Conservation (phyloP, 345 rosid genomes). For the Hibiscus trionum region DNA sequence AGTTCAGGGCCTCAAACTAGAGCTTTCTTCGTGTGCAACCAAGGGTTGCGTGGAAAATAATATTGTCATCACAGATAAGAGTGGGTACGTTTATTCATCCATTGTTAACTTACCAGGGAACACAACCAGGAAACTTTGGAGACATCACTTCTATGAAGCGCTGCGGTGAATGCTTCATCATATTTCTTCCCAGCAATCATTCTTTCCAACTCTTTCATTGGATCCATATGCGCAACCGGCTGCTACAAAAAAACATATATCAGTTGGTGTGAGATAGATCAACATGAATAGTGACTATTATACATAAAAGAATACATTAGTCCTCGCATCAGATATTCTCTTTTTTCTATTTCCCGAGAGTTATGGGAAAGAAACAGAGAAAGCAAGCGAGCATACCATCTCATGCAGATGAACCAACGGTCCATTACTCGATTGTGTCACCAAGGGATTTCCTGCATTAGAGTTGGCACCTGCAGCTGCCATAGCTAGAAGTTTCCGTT, state of each 20-base stretch:
- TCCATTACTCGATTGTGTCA: slow-evolving; percentile 47
- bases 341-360: no score
- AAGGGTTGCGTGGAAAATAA: background rate
- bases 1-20: background rate
- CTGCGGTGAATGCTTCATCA: slow-evolving; percentile 57
- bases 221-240: slow-evolving; percentile 56
- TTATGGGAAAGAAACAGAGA: background rate
- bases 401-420: slow-evolving; percentile 47
- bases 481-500: slow-evolving; percentile 53
- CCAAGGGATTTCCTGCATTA: slow-evolving; percentile 36
- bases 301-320: background rate
- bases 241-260: slow-evolving; percentile 3
- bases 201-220: slow-evolving; percentile 51
- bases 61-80: background rate
- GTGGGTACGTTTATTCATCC: background rate
- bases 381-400: slow-evolving; percentile 26
- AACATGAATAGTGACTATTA: background rate
- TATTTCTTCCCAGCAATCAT: slow-evolving; percentile 49
- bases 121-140: slow-evolving; percentile 72
- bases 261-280: background rate
- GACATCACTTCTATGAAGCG: slow-evolving; percentile 63
- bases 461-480: slow-evolving; percentile 53
- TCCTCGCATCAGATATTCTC: background rate
- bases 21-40: background rate
- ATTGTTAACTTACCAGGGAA: slow-evolving; percentile 35